Conservation (phyloP, 139 green algal genomes). For the Chloropicon primus region DNA sequence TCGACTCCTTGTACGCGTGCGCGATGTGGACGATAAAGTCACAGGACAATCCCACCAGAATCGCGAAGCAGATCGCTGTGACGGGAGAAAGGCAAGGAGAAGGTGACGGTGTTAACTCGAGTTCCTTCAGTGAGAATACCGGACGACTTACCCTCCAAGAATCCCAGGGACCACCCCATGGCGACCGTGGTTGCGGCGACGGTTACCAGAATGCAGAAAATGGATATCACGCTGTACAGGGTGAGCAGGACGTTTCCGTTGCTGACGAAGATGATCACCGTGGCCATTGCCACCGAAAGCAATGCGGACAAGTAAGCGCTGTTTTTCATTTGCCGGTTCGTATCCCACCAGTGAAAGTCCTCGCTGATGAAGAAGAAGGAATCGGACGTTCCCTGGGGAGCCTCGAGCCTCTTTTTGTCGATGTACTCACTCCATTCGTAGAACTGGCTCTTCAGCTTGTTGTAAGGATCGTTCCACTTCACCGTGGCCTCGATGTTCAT, state of each 20-base stretch:
- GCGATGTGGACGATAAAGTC: conserved; percentile 19
- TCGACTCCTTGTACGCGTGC: conserved; percentile 6
- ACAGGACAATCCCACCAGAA: conserved; percentile 14
- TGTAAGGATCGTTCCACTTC: not conserved
- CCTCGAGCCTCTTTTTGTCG: not conserved
- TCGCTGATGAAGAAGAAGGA: conserved; percentile 4
- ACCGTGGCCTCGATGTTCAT: not conserved
- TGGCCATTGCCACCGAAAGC: not conserved
- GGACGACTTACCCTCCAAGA: too few species aligned
- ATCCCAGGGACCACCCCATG: conserved; percentile 15
- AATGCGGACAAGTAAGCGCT: not conserved
- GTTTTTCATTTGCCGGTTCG: conserved; percentile 5
- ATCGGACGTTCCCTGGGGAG: not conserved
- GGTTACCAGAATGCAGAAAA: conserved; percentile 2
- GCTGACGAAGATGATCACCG: not conserved
- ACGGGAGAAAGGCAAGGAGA: too few species aligned
- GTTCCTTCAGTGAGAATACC: too few species aligned
- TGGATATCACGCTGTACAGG: conserved; percentile 4
- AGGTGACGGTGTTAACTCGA: too few species aligned
- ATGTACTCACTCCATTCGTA: not conserved
- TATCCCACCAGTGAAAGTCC: conserved; percentile 13
- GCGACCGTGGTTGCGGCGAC: not conserved
- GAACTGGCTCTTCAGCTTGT: not conserved
- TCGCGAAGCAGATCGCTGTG: conserved; percentile 16
- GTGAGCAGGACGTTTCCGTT: conserved; percentile 7